phyloP scores from a whole-genome alignment of 768 basidiomycete genomes.

The Trametes cingulata region DNA sequence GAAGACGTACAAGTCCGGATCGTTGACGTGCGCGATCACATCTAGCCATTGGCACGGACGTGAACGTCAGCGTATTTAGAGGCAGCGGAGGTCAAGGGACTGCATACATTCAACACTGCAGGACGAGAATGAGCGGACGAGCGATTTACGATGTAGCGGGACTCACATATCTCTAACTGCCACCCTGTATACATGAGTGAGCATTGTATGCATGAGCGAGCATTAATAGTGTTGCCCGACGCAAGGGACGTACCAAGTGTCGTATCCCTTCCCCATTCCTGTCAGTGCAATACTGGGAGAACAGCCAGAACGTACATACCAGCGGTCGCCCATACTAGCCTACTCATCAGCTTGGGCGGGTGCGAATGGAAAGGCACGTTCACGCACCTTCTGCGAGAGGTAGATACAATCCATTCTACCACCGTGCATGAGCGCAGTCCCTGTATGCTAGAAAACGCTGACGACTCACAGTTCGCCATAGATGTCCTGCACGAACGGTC shows the following conservation, averaged over 20 bases:
- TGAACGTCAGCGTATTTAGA: too few relatives aligned
- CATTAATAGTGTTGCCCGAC: too few relatives aligned
- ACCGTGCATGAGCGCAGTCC: not conserved
- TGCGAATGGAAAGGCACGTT: not conserved
- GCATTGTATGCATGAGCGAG: not conserved
- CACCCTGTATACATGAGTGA: constrained; percentile 21
- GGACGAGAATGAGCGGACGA: not conserved
- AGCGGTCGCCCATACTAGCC: constrained; percentile 73
- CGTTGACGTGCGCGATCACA: constrained; percentile 70
- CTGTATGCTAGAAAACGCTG: too few relatives aligned
- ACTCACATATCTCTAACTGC: constrained; percentile 30
- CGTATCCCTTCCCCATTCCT: constrained; percentile 46
- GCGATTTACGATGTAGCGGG: not conserved
- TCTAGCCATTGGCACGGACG: constrained; percentile 43
- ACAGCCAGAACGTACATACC: constrained; percentile 42
- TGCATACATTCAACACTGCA: constrained; percentile 72
- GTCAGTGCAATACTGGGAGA: not conserved
- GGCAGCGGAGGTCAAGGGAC: too few relatives aligned
- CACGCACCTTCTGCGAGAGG: constrained; percentile 81
- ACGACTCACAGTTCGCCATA: constrained; percentile 93
- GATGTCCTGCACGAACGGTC: constrained; percentile 65
- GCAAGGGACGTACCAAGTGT: constrained; percentile 48
- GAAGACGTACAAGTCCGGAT: constrained; percentile 73
- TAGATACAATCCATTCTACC: constrained; percentile 93
- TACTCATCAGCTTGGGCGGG: not conserved